A percentile compares a stretch with the other conserved stretches of the same genome.
Conservation (phyloP, 2,329 filamentous ascomycete genomes). For the Bretziella fagacearum region DNA sequence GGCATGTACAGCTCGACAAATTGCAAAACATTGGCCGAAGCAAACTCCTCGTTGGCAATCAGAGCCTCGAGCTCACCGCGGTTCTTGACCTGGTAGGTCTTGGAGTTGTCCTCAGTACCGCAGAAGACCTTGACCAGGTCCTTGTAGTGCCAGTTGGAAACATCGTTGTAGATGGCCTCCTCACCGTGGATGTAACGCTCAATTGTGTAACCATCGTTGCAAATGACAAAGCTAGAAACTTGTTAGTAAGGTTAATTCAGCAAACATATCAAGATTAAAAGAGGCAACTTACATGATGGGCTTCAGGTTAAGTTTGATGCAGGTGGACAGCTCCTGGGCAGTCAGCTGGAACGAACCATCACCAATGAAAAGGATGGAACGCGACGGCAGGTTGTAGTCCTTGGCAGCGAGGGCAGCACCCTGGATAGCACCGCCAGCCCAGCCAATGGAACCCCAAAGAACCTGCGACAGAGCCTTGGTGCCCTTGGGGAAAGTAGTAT, state of each 20-base stretch:
- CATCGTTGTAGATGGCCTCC: slow-evolving; percentile 66
- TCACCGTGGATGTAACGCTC: slow-evolving; percentile 78
- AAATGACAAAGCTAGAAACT: slow-evolving; percentile 50
- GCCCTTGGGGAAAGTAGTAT: slow-evolving; percentile 59
- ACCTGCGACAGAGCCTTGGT: slow-evolving; percentile 70
- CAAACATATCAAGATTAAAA: not conserved
- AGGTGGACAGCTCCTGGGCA: slow-evolving; percentile 67
- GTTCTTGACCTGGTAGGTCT: slow-evolving; percentile 51
- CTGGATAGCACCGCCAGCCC: slow-evolving; percentile 41
- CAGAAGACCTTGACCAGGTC: slow-evolving; percentile 53
- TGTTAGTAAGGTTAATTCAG: slow-evolving; percentile 16
- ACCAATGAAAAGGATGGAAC: slow-evolving; percentile 75
- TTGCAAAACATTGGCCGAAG: slow-evolving; percentile 36
- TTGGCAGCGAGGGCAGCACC: slow-evolving; percentile 58
- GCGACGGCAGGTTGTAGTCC: slow-evolving; percentile 39
- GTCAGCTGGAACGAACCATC: slow-evolving; percentile 79
- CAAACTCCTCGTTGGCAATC: slow-evolving; percentile 48
- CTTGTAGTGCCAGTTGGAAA: slow-evolving; percentile 57
- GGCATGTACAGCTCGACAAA: slow-evolving; percentile 74
- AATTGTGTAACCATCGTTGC: slow-evolving; percentile 80
- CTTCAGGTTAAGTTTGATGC: slow-evolving; percentile 57
- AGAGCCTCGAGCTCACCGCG: slow-evolving; percentile 50
- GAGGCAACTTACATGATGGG: slow-evolving; percentile 52
- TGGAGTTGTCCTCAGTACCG: slow-evolving; percentile 35
- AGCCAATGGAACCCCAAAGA: slow-evolving; percentile 51